Evolutionary conservation across 306 rosid species (phyloP).

Genomic region (Gastrolobium bilobum): DNA sequence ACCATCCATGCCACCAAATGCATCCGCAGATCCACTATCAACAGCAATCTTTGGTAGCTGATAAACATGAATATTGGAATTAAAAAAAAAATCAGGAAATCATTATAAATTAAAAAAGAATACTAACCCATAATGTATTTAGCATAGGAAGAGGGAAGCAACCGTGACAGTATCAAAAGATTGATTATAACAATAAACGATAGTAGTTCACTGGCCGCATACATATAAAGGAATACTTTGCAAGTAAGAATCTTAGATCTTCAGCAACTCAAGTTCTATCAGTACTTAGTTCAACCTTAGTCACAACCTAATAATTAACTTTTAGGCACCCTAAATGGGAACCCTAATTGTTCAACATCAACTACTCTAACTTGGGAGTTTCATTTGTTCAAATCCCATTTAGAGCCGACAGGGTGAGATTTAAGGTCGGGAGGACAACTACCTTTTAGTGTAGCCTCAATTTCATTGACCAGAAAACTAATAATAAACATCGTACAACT

Average conservation of each 20-base stretch:
- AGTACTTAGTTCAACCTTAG: background rate
- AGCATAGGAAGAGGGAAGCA: conserved; percentile 7
- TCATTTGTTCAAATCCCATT: conserved; percentile 15
- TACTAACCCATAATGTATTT: background rate
- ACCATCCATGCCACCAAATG: conserved; percentile 64
- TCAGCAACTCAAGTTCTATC: conserved; percentile 32
- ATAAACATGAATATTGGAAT: conserved; percentile 45
- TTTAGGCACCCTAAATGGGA: background rate
- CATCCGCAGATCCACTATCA: conserved; percentile 61
- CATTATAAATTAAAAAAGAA: conserved; percentile 24
- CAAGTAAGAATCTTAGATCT: background rate
- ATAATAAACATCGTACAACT: conserved; percentile 22
- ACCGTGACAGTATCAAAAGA: background rate
- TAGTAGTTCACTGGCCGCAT: conserved; percentile 12
- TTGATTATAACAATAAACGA: background rate
- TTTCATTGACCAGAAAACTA: conserved; percentile 27
- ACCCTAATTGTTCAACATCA: conserved; percentile 25
- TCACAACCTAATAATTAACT: background rate
- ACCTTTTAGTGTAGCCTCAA: conserved; percentile 19
- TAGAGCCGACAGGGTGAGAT: background rate
- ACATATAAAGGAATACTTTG: background rate
- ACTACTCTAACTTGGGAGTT: conserved; percentile 1
- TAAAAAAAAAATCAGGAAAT: conserved; percentile 39
- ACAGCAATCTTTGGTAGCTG: conserved; percentile 83
- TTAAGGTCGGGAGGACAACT: background rate